Conservation (phyloP, 106 monocot species). For the Dioscorea zingiberensis region DNA sequence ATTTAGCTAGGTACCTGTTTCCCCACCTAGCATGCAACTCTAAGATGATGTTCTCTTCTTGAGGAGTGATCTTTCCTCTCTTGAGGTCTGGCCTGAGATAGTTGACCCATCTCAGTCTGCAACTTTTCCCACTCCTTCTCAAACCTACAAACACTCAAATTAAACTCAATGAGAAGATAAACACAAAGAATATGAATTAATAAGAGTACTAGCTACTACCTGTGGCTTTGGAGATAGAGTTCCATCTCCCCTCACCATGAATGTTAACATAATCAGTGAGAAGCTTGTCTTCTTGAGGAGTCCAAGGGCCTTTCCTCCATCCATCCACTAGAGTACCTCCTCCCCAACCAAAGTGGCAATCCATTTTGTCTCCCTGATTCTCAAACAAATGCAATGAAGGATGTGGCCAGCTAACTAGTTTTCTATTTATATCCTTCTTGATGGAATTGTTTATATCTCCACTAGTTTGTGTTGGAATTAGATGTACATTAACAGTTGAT, state of each 20-base stretch:
- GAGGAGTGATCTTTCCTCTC: constrained; percentile 57
- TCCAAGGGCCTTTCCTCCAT: constrained; percentile 84
- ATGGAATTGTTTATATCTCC: constrained; percentile 4
- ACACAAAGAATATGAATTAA: too few species aligned
- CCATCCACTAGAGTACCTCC: constrained; percentile 18
- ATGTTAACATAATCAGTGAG: constrained; percentile 61
- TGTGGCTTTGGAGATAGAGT: constrained; percentile 50
- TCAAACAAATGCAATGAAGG: not conserved
- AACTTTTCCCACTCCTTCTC: constrained; percentile 61
- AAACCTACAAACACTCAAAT: constrained; percentile 30
- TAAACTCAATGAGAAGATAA: too few species aligned
- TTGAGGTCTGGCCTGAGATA: constrained; percentile 61
- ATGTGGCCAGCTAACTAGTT: not conserved
- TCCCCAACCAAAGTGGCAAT: constrained; percentile 27
- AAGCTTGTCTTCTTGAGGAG: constrained; percentile 60
- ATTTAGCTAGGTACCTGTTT: constrained; percentile 31
- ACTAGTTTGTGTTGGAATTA: too few species aligned
- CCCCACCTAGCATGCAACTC: constrained; percentile 61
- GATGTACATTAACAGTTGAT: too few species aligned
- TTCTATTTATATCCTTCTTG: constrained; percentile 7
- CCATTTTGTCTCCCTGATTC: constrained; percentile 14
- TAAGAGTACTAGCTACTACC: too few species aligned
- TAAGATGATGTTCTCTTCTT: constrained; percentile 55
- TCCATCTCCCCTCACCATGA: constrained; percentile 85
- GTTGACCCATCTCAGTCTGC: constrained; percentile 61